These are phyloP conservation scores for Penicillium verhagenii DNA, from an alignment of 495 filamentous ascomycete genomes.

Conservation along the genomic window DNA sequence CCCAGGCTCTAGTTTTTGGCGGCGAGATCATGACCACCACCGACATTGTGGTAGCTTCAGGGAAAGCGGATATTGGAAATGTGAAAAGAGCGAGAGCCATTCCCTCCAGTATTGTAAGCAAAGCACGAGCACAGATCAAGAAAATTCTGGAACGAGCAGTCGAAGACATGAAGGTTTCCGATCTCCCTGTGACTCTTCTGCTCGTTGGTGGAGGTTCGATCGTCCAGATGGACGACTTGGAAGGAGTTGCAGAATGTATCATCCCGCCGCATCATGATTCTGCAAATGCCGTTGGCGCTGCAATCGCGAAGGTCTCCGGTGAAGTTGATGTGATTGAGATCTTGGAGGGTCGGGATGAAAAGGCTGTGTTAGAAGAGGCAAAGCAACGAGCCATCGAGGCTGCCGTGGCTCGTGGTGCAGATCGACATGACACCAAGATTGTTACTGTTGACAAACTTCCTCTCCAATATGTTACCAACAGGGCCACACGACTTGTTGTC, in stretches of 20 bases:
- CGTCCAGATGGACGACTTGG: constrained; percentile 17
- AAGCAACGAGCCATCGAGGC: constrained; percentile 38
- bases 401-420: constrained; percentile 39
- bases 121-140: constrained; percentile 17
- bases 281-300: constrained; percentile 58
- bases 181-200: constrained; percentile 18
- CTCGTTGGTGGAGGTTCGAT: constrained; percentile 27
- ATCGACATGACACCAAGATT: constrained; percentile 24
- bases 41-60: constrained; percentile 44
- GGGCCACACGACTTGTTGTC: constrained; percentile 28
- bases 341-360: constrained; percentile 31
- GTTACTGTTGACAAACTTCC: constrained; percentile 37
- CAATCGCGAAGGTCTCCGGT: constrained; percentile 50
- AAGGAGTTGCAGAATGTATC: constrained; percentile 19
- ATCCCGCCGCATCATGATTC: constrained; percentile 37
- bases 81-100: constrained; percentile 7
- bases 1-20: constrained; percentile 51
- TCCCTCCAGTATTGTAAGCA: neutral
- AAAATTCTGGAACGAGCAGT: constrained; percentile 19
- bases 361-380: constrained; percentile 32
- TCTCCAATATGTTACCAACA: constrained; percentile 37
- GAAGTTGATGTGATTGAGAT: constrained; percentile 46
- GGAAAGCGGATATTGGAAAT: constrained; percentile 34
- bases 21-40: constrained; percentile 51
- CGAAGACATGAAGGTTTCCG: constrained; percentile 26